phyloP scores from a whole-genome alignment of 2,329 filamentous ascomycete genomes.

The Colletotrichum karsti region DNA sequence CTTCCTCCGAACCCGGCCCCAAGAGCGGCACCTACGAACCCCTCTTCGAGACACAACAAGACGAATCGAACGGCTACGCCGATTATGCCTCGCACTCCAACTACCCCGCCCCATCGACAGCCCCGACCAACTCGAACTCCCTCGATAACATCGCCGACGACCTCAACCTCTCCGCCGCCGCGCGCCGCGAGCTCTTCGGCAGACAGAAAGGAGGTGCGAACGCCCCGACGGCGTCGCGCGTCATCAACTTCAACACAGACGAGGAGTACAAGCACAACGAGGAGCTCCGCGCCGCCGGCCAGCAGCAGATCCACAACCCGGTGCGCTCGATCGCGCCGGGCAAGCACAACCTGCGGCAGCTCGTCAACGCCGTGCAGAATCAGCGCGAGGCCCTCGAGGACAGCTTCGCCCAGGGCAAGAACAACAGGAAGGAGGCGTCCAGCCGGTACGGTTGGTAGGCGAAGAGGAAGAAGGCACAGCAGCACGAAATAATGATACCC shows the following conservation, averaged over 20 bases:
- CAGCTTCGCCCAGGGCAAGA: conserved; percentile 83
- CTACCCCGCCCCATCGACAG: conserved; percentile 38
- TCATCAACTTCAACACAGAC: conserved; percentile 91
- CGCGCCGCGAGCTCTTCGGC: conserved; percentile 86
- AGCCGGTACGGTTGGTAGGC: conserved; percentile 81
- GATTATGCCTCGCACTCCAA: conserved; percentile 44
- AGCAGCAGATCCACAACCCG: conserved; percentile 80
- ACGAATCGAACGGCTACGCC: conserved; percentile 36
- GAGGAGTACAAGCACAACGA: conserved; percentile 89
- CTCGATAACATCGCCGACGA: conserved; percentile 78
- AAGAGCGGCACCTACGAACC: conserved; percentile 56
- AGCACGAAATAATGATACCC: conserved; percentile 20
- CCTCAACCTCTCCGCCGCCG: conserved; percentile 80
- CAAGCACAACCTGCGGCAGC: conserved; percentile 88
- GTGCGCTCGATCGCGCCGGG: conserved; percentile 84
- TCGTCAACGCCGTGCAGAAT: conserved; percentile 83
- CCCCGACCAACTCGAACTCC: conserved; percentile 53
- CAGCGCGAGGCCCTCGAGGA: conserved; percentile 92
- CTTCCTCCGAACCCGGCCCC: conserved; percentile 28
- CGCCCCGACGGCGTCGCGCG: conserved; percentile 63
- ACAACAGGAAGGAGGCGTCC: conserved; percentile 83
- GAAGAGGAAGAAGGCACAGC: background rate
- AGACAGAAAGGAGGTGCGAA: conserved; percentile 58
- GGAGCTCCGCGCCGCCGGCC: conserved; percentile 73
- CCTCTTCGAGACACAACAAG: conserved; percentile 51